These are phyloP conservation scores for Fusarium metavorans DNA, from an alignment of 2,329 filamentous ascomycete genomes.

Conservation along the genomic window DNA sequence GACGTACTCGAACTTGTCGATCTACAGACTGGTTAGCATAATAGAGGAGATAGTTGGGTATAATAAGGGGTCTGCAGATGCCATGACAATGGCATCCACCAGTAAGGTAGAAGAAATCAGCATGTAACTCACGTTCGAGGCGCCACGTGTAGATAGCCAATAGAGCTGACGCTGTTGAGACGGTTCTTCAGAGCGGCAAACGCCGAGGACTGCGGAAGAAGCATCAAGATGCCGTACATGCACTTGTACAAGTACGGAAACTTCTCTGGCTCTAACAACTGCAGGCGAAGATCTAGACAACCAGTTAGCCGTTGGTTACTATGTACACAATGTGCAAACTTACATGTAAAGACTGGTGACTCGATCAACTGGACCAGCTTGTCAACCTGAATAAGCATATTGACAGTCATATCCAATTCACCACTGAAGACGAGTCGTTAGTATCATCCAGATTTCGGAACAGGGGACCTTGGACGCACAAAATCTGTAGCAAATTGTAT, in stretches of 20 bases:
- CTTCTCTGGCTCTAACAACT: conserved; percentile 94
- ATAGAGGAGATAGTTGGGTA: too few relatives aligned
- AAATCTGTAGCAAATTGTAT: conserved; percentile 94
- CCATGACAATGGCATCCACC: background rate
- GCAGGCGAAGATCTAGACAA: conserved; percentile 83
- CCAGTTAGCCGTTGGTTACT: background rate
- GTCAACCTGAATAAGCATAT: conserved; percentile 98
- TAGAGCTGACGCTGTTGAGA: conserved; percentile 95
- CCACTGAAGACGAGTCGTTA: conserved; percentile 67
- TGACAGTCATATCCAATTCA: conserved; percentile 98
- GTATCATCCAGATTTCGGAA: background rate
- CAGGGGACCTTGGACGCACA: conserved; percentile 66
- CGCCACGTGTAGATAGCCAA: conserved; percentile 90
- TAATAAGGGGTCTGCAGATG: background rate
- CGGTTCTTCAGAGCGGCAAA: conserved; percentile 97
- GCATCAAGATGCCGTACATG: conserved; percentile 95
- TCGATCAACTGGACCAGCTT: conserved; percentile 97
- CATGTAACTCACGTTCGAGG: conserved; percentile 73
- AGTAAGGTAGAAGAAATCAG: background rate
- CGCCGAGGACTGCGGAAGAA: conserved; percentile 96
- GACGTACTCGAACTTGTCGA: conserved; percentile 63
- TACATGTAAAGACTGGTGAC: conserved; percentile 97
- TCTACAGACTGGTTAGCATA: conserved; percentile 43
- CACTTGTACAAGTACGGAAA: conserved; percentile 98
- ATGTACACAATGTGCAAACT: conserved; percentile 47